phyloP scores from a whole-genome alignment of 2,329 filamentous ascomycete genomes.

The Colletotrichum gloeosporioides region DNA sequence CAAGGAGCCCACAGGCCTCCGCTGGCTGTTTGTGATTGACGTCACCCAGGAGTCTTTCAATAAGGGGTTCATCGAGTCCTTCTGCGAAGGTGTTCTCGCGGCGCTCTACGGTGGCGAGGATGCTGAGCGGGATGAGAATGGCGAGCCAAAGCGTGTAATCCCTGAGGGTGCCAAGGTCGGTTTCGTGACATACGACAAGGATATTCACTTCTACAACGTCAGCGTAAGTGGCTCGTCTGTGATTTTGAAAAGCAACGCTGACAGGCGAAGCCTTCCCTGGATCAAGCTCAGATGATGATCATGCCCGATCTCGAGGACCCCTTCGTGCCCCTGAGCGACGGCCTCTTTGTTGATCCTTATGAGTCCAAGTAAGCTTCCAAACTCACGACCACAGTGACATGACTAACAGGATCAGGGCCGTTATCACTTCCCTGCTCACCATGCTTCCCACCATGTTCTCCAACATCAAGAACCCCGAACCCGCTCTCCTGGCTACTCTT shows the following conservation, averaged over 20 bases:
- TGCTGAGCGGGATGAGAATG: slow-evolving; percentile 57
- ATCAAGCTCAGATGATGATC: slow-evolving; percentile 96
- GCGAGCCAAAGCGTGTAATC: slow-evolving; percentile 61
- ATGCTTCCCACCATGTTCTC: slow-evolving; percentile 87
- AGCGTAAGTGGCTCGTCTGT: slow-evolving; percentile 62
- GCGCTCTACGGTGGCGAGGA: slow-evolving; percentile 80
- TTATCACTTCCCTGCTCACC: slow-evolving; percentile 87
- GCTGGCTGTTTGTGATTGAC: slow-evolving; percentile 91
- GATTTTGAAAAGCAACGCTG: not conserved
- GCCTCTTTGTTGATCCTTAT: slow-evolving; percentile 92
- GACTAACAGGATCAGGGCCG: slow-evolving; percentile 52
- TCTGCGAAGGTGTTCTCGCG: slow-evolving; percentile 86
- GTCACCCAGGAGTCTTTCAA: slow-evolving; percentile 91
- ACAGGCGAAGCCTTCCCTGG: slow-evolving; percentile 65
- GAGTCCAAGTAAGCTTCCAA: slow-evolving; percentile 73
- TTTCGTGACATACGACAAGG: slow-evolving; percentile 94
- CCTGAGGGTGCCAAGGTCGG: slow-evolving; percentile 86
- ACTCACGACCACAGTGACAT: not conserved
- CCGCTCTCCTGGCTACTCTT: slow-evolving; percentile 82
- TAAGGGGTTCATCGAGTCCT: slow-evolving; percentile 87
- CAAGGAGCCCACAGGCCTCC: slow-evolving; percentile 86
- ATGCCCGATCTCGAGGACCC: slow-evolving; percentile 98
- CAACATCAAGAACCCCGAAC: slow-evolving; percentile 87
- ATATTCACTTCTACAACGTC: slow-evolving; percentile 98
- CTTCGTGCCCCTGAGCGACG: slow-evolving; percentile 89